Base-by-base conservation (phyloP, 306 rosid species). In the Castanopsis chinensis region DNA sequence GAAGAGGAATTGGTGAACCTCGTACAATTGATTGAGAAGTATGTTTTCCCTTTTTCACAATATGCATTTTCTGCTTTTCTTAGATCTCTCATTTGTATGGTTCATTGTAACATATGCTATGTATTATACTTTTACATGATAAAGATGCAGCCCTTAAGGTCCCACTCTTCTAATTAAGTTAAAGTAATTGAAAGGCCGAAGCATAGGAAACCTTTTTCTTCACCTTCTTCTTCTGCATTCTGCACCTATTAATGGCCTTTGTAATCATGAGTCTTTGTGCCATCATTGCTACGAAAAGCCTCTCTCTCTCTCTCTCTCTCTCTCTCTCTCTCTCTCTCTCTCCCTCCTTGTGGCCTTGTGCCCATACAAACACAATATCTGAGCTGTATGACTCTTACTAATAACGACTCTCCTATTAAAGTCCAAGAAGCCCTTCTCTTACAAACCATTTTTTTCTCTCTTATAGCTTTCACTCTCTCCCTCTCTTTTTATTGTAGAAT, bases 1-100 rank as follows among this genome's bases (percentile, higher is more conserved):
- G 85, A 89, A 78, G 91, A 87, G 79, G 99, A 95, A 83, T 79
- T 85, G 56, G 37, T 82, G 69, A 88, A 91, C 83, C 99, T 94
- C 30, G 84, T 92, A 76, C 90, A 85, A 60, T 81, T 94, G 70
- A 79, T 94, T 51, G 89, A 92, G 84, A 83, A 87, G 99, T 92
- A 90, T 35, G 79, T 70, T 83, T 82, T 20, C 41, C 59, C 52
- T 52, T 73, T 80, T 57, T 41, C 55, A 11, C 45, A 35, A 35
- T 37, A 58, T 32, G 58, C 43, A 61, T 79, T 77, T 17, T 43
- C 20, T 79, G 33, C 67, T 82, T 80, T 73, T 56, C 18, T 72
- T 69, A 13, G 8, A 69, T 54, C 56, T 64, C 3, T 60, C 35
- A 35, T 56, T 9, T 27, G 7, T 37, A 37, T 37, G 0, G 2